Conservation (phyloP, 148 eudicot genomes). For the Rhododendron mucronatum region DNA sequence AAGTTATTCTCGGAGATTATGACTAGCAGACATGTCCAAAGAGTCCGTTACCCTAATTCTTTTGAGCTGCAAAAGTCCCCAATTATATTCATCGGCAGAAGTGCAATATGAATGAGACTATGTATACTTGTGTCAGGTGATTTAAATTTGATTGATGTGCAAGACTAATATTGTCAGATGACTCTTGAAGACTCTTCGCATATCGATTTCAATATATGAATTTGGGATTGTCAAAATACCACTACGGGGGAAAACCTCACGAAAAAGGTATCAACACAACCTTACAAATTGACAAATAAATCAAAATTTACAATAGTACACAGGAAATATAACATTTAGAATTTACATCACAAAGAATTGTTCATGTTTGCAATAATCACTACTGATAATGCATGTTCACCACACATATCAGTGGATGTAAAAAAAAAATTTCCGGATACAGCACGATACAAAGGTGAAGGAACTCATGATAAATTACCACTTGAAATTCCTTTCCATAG, state of each 20-base stretch:
- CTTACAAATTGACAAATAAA: background rate
- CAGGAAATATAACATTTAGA: background rate
- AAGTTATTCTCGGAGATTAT: background rate
- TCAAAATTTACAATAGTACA: background rate
- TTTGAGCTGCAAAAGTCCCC: background rate
- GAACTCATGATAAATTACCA: background rate
- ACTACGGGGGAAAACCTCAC: background rate
- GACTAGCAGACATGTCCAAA: background rate
- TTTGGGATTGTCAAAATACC: background rate
- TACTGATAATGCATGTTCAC: background rate
- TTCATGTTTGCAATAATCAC: background rate
- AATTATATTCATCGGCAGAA: background rate
- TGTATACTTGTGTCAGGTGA: background rate
- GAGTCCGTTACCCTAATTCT: background rate
- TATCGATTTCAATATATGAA: background rate
- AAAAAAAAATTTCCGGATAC: background rate
- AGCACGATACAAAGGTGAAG: background rate
- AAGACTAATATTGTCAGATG: background rate
- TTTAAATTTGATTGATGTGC: background rate
- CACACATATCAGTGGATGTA: background rate
- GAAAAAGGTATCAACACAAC: background rate
- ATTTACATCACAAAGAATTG: slow-evolving; percentile 12
- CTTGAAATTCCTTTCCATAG: background rate
- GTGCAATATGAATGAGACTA: background rate
- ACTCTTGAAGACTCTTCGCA: background rate